phyloP scores from a whole-genome alignment of 179 eudicot species.

The Sideroxylon spinosum region DNA sequence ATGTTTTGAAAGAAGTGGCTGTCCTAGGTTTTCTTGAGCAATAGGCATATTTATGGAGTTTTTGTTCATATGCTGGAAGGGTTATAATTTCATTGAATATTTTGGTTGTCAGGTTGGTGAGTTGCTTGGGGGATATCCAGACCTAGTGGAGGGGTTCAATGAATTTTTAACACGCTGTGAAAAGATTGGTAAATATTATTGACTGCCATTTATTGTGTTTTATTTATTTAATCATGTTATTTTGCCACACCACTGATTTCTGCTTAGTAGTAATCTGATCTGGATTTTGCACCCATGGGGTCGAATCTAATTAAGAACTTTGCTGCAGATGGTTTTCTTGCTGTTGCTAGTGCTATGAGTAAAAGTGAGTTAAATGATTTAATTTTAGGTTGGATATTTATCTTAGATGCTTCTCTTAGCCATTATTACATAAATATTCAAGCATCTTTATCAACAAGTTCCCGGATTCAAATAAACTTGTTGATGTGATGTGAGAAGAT shows the following conservation, averaged over 20 bases:
- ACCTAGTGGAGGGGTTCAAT: constrained; percentile 72
- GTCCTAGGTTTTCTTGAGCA: background rate
- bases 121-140: constrained; percentile 65
- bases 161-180: constrained; percentile 67
- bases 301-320: constrained; percentile 13
- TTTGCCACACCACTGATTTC: background rate
- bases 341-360: constrained; percentile 56
- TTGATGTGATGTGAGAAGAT: background rate
- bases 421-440: background rate
- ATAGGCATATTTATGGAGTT: constrained; percentile 11
- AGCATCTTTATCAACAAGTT: constrained; percentile 1
- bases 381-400: background rate
- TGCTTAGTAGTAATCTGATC: background rate
- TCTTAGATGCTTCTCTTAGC: background rate
- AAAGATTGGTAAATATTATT: constrained; percentile 49
- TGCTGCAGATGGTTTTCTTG: constrained; percentile 67
- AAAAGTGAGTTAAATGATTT: constrained; percentile 42
- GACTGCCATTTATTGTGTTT: background rate
- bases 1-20: background rate
- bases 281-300: background rate
- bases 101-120: constrained; percentile 48
- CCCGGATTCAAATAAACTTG: background rate
- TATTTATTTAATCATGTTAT: background rate
- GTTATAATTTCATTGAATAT: constrained; percentile 8
- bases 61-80: background rate